These are phyloP conservation scores for Syzygium malaccense DNA, from an alignment of 441 rosid species.

Conservation along the genomic window DNA sequence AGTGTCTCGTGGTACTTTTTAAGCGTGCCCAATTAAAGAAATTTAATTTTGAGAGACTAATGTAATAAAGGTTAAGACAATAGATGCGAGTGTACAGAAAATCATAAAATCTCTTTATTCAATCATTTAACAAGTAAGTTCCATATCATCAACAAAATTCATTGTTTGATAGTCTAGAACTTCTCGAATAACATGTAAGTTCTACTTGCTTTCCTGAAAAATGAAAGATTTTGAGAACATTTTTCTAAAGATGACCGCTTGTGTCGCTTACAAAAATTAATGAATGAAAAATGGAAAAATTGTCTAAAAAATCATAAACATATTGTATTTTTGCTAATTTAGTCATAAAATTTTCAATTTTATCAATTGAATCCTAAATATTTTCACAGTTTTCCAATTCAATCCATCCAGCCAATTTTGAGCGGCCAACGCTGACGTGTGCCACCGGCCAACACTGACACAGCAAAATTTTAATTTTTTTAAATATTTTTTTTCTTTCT, in stretches of 20 bases:
- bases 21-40: not conserved
- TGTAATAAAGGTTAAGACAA: too few species aligned
- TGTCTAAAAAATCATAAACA: too few species aligned
- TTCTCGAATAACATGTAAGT: rapidly evolving
- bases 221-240: rapidly evolving
- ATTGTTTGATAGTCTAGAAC: not conserved
- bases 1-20: not conserved
- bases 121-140: not conserved
- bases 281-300: not conserved
- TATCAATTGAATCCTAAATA: too few species aligned
- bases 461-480: too few species aligned
- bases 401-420: too few species aligned
- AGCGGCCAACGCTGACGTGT: rapidly evolving
- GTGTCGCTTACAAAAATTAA: not conserved
- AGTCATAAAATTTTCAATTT: too few species aligned
- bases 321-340: too few species aligned
- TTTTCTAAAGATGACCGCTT: not conserved
- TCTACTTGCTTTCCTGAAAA: not conserved
- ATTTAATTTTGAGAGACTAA: too few species aligned
- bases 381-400: too few species aligned
- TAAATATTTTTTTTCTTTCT: too few species aligned
- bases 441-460: too few species aligned
- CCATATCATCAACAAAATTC: not conserved
- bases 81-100: not conserved
- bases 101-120: not conserved